A percentile compares a stretch with the other conserved stretches of the same genome.
These are phyloP conservation scores for Candida glucosophila DNA, from an alignment of 1,139 yeast genomes.

Conservation along the genomic window DNA sequence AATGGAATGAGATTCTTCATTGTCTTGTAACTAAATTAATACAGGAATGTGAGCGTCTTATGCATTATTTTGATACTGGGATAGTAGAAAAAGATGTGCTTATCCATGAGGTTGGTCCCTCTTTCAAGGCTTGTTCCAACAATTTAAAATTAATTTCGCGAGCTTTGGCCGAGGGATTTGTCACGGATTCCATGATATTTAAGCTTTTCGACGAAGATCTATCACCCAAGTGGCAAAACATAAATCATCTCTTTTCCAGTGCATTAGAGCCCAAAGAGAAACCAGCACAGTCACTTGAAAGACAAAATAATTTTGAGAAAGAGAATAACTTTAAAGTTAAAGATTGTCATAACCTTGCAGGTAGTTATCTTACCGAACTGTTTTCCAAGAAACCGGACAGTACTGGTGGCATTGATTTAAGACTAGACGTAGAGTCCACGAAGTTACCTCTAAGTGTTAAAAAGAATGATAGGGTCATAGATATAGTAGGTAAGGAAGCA, in stretches of 20 bases:
- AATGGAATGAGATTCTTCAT: conserved; percentile 48
- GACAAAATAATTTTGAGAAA: no score
- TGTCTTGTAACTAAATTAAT: conserved; percentile 33
- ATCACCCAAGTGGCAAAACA: conserved; percentile 24
- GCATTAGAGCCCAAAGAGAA: no score
- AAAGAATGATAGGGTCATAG: conserved; percentile 22
- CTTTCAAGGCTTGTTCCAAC: conserved; percentile 26
- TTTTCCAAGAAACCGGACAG: conserved; percentile 1
- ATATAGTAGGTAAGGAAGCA: conserved; percentile 9
- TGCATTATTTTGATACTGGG: conserved; percentile 15
- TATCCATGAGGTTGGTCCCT: conserved; percentile 12
- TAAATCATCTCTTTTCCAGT: conserved; percentile 14
- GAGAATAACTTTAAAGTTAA: no score
- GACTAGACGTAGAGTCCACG: conserved; percentile 22
- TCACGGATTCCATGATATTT: conserved; percentile 13
- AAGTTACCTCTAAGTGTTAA: conserved; percentile 27
- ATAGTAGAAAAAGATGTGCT: conserved; percentile 1
- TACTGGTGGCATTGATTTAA: conserved; percentile 25
- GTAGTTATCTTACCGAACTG: no score
- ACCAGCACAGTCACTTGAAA: no score
- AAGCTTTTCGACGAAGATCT: conserved; percentile 17
- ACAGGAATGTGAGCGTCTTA: conserved; percentile 16
- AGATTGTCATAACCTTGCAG: no score
- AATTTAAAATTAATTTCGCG: conserved; percentile 23
- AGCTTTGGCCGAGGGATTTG: conserved; percentile 20